Base-by-base conservation (phyloP, 495 filamentous ascomycete species). In the Trichoderma parareesei region DNA sequence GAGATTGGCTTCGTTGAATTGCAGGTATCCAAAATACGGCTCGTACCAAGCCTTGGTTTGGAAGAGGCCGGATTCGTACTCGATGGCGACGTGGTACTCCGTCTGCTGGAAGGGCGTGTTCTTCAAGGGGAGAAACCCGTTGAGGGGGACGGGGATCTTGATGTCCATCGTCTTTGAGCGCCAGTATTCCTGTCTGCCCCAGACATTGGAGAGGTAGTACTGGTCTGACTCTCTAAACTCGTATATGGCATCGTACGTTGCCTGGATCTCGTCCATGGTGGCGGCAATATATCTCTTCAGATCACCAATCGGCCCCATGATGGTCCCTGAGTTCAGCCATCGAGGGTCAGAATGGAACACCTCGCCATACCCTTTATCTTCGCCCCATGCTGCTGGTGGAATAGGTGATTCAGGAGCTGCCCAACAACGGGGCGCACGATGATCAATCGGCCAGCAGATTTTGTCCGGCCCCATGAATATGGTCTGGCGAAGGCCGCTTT, bases 131-230 rank as follows among this genome's bases (percentile, higher is more conserved):
- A 62, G 40, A n/a, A 55, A 13, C 48, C 60, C 14, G 62, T 61
- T 42, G 16, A 46, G 38, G 5, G 41, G 60, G 16, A 37, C n/a
- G 43, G 42, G 43, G 41, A 37, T 33, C n/a, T 46, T 43, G 60
- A 42, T n/a, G 6, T 33, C 43, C 20, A 27, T 35, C 41, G 40
- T 75, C 49, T 79, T 71, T 67, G 86, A 80, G 38, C 84, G 76
- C 43, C 82, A 72, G 38, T 83, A 82, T 71, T 87, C 84, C 67
- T 87, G 83, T 38, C 80, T 76, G 57, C 83, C 84, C 63, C 80
- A 85, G 62, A 87, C 81, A 64, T 83, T 77, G 20, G 81, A 81
- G 60, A 86, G 74, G 13, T 82, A 77, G 63, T 78, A 71, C 70
- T 84, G 77, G 67, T 85, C 81, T 3, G 65, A 66, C n/a, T 65